Conservation (phyloP, 1,284 basidiomycete species). For the Cerrena zonata region DNA sequence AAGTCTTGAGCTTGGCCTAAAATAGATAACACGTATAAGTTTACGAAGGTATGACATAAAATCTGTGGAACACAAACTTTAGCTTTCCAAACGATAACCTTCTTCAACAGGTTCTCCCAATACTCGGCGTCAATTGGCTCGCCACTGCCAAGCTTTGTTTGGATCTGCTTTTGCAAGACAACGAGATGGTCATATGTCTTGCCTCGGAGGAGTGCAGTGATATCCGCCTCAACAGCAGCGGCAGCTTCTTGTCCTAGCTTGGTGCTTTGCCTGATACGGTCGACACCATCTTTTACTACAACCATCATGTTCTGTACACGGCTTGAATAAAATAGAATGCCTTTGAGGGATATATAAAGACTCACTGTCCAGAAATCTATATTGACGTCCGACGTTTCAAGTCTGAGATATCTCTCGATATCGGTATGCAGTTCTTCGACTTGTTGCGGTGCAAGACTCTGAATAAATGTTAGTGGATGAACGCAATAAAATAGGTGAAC, state of each 20-base stretch:
- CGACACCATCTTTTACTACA: slow-evolving; percentile 89
- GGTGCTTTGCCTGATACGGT: slow-evolving; percentile 59
- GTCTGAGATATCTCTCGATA: slow-evolving; percentile 84
- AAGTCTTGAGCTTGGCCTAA: slow-evolving; percentile 82
- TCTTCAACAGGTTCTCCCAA: slow-evolving; percentile 90
- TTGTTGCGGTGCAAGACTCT: slow-evolving; percentile 85
- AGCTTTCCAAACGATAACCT: slow-evolving; percentile 96
- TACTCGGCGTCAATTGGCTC: slow-evolving; percentile 97
- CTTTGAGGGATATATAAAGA: background rate
- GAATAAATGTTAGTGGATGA: slow-evolving; percentile 19
- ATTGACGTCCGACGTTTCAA: slow-evolving; percentile 82
- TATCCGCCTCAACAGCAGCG: slow-evolving; percentile 76
- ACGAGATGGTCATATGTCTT: slow-evolving; percentile 82
- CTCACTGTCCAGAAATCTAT: slow-evolving; percentile 93
- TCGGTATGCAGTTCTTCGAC: slow-evolving; percentile 91
- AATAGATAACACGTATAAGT: too few species aligned
- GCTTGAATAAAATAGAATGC: slow-evolving; percentile 3
- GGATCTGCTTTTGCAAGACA: slow-evolving; percentile 80
- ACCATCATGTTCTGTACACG: slow-evolving; percentile 84
- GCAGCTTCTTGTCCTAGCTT: slow-evolving; percentile 60
- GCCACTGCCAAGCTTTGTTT: slow-evolving; percentile 82
- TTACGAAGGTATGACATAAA: background rate
- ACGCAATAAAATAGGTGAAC: background rate
- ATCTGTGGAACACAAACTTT: slow-evolving; percentile 52
- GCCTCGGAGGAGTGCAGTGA: slow-evolving; percentile 66